Percentiles rank a stretch among this genome's conserved stretches.
These are phyloP conservation scores for Pythium phragmitis DNA, from an alignment of 352 stramenopile genomes.

Conservation along the genomic window DNA sequence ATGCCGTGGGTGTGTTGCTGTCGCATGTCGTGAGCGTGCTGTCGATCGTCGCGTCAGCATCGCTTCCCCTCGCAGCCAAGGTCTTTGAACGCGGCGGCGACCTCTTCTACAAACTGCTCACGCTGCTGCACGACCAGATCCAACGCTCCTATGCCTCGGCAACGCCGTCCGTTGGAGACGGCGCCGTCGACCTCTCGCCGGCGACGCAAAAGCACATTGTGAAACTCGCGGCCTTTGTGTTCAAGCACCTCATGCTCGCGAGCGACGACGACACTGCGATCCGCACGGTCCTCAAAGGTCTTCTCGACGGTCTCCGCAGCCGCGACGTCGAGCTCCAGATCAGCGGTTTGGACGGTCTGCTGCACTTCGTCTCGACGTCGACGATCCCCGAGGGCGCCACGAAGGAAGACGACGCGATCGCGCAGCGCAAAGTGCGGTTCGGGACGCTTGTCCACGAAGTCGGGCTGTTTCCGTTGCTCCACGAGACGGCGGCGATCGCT, in stretches of 20 bases:
- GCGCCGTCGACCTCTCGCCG: conserved; percentile 30
- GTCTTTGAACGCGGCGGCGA: conserved; percentile 31
- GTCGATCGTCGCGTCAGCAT: conserved; percentile 56
- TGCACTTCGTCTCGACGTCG: conserved; percentile 71
- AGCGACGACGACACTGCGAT: conserved; percentile 45
- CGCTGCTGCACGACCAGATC: conserved; percentile 52
- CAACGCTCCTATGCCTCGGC: conserved; percentile 46
- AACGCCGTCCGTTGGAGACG: neutral
- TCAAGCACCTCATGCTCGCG: conserved; percentile 65
- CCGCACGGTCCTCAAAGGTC: conserved; percentile 49
- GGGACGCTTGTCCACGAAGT: conserved; percentile 65
- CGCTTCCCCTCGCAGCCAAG: conserved; percentile 41
- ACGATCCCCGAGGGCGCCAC: conserved; percentile 8
- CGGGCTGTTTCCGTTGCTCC: conserved; percentile 74
- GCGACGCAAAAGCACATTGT: conserved; percentile 59
- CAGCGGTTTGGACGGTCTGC: conserved; percentile 63
- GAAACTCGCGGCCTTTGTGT: conserved; percentile 71
- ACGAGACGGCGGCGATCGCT: conserved; percentile 50
- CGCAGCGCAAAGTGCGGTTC: conserved; percentile 42
- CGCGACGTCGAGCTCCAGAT: conserved; percentile 64
- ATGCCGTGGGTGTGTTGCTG: conserved; percentile 35
- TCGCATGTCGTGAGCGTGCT: conserved; percentile 50
- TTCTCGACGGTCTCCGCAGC: conserved; percentile 74
- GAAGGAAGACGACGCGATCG: conserved; percentile 21
- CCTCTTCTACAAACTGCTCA: conserved; percentile 27